These are phyloP conservation scores for Hericium erinaceus DNA, from an alignment of 768 basidiomycete genomes.

Conservation along the genomic window DNA sequence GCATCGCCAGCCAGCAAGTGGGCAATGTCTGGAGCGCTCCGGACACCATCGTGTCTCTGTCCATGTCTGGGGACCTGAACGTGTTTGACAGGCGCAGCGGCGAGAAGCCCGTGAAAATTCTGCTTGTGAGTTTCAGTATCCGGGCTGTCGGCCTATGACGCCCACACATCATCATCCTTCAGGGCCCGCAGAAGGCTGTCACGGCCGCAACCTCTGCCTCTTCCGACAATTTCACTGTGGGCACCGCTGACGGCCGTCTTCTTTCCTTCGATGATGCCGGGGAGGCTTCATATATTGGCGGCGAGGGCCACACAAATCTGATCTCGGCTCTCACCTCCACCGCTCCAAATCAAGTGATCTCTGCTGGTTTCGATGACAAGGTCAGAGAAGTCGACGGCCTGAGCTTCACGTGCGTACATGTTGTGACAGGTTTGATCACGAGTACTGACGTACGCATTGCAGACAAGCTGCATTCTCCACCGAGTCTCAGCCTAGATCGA, in stretches of 20 bases:
- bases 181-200: conserved; percentile 80
- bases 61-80: conserved; percentile 73
- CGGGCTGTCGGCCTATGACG: neutral
- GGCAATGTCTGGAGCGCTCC: conserved; percentile 79
- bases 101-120: conserved; percentile 47
- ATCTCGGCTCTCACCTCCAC: conserved; percentile 52
- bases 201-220: conserved; percentile 45
- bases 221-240: conserved; percentile 65
- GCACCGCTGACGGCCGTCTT: conserved; percentile 72
- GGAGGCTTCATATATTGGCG: conserved; percentile 39
- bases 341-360: conserved; percentile 45
- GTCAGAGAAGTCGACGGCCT: conserved; percentile 54
- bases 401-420: conserved; percentile 40
- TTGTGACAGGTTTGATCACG: neutral
- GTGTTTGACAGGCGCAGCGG: conserved; percentile 69
- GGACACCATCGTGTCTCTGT: conserved; percentile 70
- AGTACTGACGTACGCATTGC: neutral
- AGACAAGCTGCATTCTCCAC: conserved; percentile 48
- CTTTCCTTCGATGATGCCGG: conserved; percentile 49
- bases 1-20: conserved; percentile 75
- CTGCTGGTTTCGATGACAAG: conserved; percentile 74
- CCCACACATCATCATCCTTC: neutral
- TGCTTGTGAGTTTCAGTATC: conserved; percentile 39
- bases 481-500: conserved; percentile 54
- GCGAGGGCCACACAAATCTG: conserved; percentile 62